A percentile compares a stretch with the other conserved stretches of the same genome.
These are phyloP conservation scores for Tylopilus intermedius DNA, from an alignment of 768 basidiomycete species.

Conservation along the genomic window DNA sequence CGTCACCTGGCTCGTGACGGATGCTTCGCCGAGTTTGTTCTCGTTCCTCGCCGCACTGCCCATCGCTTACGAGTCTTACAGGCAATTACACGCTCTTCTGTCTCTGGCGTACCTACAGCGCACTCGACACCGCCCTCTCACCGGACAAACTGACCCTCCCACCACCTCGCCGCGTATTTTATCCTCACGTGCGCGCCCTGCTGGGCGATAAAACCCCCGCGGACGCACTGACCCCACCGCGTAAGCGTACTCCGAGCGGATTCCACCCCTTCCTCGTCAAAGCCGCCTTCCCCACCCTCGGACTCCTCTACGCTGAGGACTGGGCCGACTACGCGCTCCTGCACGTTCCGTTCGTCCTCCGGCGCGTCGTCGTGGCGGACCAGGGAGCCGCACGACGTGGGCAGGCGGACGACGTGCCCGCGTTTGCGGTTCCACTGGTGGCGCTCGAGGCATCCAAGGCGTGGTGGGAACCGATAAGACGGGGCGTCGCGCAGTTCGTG, in stretches of 20 bases:
- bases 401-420: slow-evolving; percentile 18
- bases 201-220: slow-evolving; percentile 37
- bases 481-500: slow-evolving; percentile 41
- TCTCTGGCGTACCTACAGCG: slow-evolving; percentile 71
- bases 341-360: slow-evolving; percentile 65
- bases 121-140: slow-evolving; percentile 46
- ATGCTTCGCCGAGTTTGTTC: slow-evolving; percentile 45
- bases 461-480: slow-evolving; percentile 69
- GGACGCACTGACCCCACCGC: slow-evolving; percentile 28
- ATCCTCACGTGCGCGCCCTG: slow-evolving; percentile 64
- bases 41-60: background rate
- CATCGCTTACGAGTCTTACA: slow-evolving; percentile 7
- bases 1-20: slow-evolving; percentile 62
- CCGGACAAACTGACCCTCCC: slow-evolving; percentile 50
- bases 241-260: slow-evolving; percentile 50
- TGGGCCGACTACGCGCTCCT: slow-evolving; percentile 73
- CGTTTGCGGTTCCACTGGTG: slow-evolving; percentile 39
- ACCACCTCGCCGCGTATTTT: slow-evolving; percentile 68
- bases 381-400: slow-evolving; percentile 54
- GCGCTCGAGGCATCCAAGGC: slow-evolving; percentile 40
- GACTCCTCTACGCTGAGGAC: slow-evolving; percentile 64
- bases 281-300: slow-evolving; percentile 67
- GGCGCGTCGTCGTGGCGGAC: slow-evolving; percentile 75
- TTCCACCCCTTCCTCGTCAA: slow-evolving; percentile 72
- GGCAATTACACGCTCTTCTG: slow-evolving; percentile 73